Base-by-base conservation (phyloP, 176 grass and related monocot species). In the Cenchrus fungigraminus region DNA sequence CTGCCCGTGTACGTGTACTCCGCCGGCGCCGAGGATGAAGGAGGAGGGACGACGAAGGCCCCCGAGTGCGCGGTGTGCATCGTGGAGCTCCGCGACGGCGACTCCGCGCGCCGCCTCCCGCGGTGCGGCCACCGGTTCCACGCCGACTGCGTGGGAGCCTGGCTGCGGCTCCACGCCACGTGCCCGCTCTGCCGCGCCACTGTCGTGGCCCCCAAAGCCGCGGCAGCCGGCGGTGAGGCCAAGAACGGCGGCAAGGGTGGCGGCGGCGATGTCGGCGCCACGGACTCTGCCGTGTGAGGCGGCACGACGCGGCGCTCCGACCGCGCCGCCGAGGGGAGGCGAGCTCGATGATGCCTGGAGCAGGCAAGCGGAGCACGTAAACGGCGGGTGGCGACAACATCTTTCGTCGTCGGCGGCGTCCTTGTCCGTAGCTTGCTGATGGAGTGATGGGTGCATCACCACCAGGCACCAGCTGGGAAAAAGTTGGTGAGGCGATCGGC, bases 51-150 rank as follows among this genome's bases (percentile, higher is more conserved):
- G 6, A 89, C 63, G 22, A 90, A 69, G 17, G 68, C 17, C 9
- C 40, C 52, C 1, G 88, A 95, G 58, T 95, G 93, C 74, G 79
- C 93, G 10, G 93, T 95, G 25, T 95, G 93, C 86, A 80, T 95
- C 58, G 40, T 63, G 15, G 90, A 91, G 90, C 79, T 95, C 77
- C 82, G 78, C n/a, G 86, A 91, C 44, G 90, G 90, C 56, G 90
- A 95, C 16, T 42, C 42, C 22, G 54, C 54, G 5, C 83, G 90
- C 19, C 64, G 79, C 50, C 82, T 95, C 17, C 93, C 93, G 0
- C 75, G 65, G 9, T 95, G 93, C 47, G 49, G 77, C 13, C 93
- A 95, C 78, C 77, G 57, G 19, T 95, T 95, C 71, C 93, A 92
- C 54, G 79, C 87, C 16, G 88, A 84, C n/a, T 95, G 93, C 57